A percentile compares a stretch with the other conserved stretches of the same genome.
Evolutionary conservation across 495 filamentous ascomycete genomes (phyloP).

Genomic region (Filosporella fistucella): DNA sequence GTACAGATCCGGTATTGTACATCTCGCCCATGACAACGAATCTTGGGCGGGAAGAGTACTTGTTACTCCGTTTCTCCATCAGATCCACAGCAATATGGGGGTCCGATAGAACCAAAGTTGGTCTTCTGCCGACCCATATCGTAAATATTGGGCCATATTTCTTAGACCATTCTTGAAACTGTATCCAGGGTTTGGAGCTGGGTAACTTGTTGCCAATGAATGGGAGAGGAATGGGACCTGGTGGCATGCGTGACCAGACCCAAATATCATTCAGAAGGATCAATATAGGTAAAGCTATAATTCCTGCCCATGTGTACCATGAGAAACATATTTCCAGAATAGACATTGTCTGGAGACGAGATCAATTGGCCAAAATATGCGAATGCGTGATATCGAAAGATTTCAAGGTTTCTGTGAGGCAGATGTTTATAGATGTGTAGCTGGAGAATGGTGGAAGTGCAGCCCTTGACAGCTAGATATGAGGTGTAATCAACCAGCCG

Average conservation of each 20-base stretch:
- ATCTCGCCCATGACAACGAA: slow-evolving; percentile 53
- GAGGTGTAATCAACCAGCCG: too few relatives aligned
- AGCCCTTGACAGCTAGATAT: too few relatives aligned
- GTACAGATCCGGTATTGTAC: slow-evolving; percentile 40
- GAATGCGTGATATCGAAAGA: background rate
- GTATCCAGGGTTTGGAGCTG: slow-evolving; percentile 51
- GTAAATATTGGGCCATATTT: slow-evolving; percentile 56
- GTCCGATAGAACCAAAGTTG: slow-evolving; percentile 60
- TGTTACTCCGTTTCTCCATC: slow-evolving; percentile 48
- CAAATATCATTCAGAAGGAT: slow-evolving; percentile 15
- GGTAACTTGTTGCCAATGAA: slow-evolving; percentile 55
- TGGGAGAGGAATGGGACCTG: slow-evolving; percentile 49
- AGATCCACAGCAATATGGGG: slow-evolving; percentile 55
- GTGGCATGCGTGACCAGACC: slow-evolving; percentile 36
- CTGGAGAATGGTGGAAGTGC: background rate
- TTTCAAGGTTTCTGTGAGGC: background rate
- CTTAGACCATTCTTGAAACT: slow-evolving; percentile 53
- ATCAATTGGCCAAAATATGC: background rate
- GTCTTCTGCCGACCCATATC: slow-evolving; percentile 56
- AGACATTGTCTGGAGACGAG: slow-evolving; percentile 5
- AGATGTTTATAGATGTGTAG: background rate
- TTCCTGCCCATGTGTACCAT: slow-evolving; percentile 10
- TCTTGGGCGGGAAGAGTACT: slow-evolving; percentile 48
- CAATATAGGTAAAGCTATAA: slow-evolving; percentile 7
- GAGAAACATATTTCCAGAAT: background rate